Base-by-base conservation (phyloP, 768 basidiomycete genomes). In the Lepiota venenata region DNA sequence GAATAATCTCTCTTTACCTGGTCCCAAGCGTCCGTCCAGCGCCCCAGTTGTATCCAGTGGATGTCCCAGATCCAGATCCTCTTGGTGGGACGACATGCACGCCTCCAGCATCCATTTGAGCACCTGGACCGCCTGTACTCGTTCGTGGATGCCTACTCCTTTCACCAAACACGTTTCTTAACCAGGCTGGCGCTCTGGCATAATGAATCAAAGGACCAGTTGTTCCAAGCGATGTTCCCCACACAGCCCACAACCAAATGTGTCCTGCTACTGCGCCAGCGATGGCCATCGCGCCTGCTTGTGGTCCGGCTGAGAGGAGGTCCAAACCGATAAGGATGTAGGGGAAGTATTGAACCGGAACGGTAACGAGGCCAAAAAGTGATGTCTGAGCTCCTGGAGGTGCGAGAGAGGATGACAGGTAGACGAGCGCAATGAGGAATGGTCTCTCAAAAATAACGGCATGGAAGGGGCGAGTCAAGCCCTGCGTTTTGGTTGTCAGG, bases 261-360 rank as follows among this genome's bases (percentile, higher is more conserved):
- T 94, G 91, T 0, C 92, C 92, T 2, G 85, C 79, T 29, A 90
- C 76, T 32, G 87, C 78, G 7, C 93, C 93, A 0, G 85, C 84
- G 45, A 91, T 64, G 21, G 78, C 71, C 22, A 73, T 62, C 6
- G 82, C 79, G 3, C 84, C 87, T 2, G 77, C 80, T 1, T 56
- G 37, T 0, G 84, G 80, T 3, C 87, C 88, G 10, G 70, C 82
- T 56, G 77, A 76, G 61, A 93, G 64, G 44, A 88, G 65, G 66
- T 94, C 93, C 62, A 95, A 69, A 36, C 64, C 82, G 48, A 94
- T 78, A 63, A 94, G 76, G 37, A 81, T 74, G 64, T 85, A 92
- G 1, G 93, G 89, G 55, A 85, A 80, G 68, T 87, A 93, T 57
- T 71, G 70, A 55, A 88, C 66, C 1, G 90, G 91, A 56, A 94